phyloP scores from a whole-genome alignment of 805 yeast species.

The Hanseniaspora mollemarum region DNA sequence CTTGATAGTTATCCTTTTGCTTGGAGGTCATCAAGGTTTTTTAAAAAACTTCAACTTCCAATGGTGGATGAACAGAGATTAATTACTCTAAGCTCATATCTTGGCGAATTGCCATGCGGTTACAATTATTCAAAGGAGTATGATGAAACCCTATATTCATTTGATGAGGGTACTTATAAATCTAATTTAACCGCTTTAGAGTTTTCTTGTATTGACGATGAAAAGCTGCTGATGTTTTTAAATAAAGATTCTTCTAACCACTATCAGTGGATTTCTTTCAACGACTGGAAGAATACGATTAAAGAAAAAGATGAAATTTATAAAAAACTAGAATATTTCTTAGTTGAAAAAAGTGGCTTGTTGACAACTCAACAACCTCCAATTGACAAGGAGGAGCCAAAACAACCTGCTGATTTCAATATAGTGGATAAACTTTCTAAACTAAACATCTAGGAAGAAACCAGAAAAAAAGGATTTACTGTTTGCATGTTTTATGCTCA shows the following conservation, averaged over 20 bases:
- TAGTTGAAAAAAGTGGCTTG: not conserved
- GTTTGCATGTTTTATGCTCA: too few species aligned
- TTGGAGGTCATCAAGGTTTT: conserved; percentile 7
- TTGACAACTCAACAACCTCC: not conserved
- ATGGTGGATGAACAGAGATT: not conserved
- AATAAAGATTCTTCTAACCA: not conserved
- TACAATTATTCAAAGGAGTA: not conserved
- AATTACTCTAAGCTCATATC: not conserved
- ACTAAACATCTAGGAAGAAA: not conserved
- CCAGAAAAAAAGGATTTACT: not conserved
- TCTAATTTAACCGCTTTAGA: not conserved
- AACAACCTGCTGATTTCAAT: not conserved
- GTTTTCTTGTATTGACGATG: conserved; percentile 3
- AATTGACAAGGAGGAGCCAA: not conserved
- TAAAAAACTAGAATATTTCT: not conserved
- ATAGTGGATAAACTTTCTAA: too few species aligned
- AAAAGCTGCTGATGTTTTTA: not conserved
- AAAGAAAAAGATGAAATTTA: not conserved
- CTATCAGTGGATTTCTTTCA: not conserved
- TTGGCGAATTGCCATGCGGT: not conserved
- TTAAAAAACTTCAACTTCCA: not conserved
- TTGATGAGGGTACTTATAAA: not conserved
- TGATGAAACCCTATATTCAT: not conserved
- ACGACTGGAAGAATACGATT: not conserved
- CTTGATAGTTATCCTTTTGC: not conserved